These are phyloP conservation scores for Ensete glaucum DNA, from an alignment of 176 grass and related monocot species.

Conservation along the genomic window DNA sequence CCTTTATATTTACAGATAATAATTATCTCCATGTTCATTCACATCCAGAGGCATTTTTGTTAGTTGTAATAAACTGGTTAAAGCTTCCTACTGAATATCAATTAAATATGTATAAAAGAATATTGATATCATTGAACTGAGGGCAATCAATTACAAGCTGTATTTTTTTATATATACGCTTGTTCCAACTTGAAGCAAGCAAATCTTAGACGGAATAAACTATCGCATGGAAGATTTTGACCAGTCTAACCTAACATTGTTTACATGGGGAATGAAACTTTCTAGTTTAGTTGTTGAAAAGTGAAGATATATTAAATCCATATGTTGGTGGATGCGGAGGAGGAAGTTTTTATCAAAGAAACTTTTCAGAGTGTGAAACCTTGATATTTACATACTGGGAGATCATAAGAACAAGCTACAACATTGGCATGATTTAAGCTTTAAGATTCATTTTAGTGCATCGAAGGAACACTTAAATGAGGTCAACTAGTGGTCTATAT, in stretches of 20 bases:
- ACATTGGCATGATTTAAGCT: too few species aligned
- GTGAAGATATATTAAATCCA: background rate
- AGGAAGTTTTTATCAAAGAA: too few species aligned
- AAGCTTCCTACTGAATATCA: background rate
- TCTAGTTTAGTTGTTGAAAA: background rate
- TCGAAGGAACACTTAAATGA: too few species aligned
- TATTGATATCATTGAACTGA: background rate
- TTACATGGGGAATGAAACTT: background rate
- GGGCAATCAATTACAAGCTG: background rate
- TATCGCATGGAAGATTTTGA: background rate
- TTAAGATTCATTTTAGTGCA: too few species aligned
- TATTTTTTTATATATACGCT: background rate
- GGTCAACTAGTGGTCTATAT: too few species aligned
- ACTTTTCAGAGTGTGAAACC: too few species aligned
- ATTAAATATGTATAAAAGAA: too few species aligned
- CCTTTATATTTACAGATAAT: background rate
- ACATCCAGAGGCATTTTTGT: background rate
- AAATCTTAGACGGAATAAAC: background rate
- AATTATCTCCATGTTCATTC: background rate
- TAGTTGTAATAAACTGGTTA: background rate
- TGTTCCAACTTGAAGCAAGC: background rate
- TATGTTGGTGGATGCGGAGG: background rate
- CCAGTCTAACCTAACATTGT: background rate
- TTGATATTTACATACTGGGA: too few species aligned
- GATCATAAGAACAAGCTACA: too few species aligned